A percentile compares a stretch with the other conserved stretches of the same genome.
These are phyloP conservation scores for Penicillium ucsense DNA, from an alignment of 495 filamentous ascomycete species.

Conservation along the genomic window DNA sequence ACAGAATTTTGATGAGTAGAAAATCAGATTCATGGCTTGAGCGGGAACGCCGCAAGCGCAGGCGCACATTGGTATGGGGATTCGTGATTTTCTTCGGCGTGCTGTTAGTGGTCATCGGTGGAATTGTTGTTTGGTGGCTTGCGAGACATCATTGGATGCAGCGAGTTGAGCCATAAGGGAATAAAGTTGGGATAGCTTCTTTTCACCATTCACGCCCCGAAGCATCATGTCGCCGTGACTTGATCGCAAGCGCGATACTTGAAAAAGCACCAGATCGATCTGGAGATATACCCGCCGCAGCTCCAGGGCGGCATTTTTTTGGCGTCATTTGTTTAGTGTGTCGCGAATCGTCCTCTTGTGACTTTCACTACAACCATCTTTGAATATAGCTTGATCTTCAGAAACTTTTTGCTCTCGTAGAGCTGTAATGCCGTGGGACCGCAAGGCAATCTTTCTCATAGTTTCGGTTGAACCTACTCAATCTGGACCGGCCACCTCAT, in stretches of 20 bases:
- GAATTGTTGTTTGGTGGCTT: conserved; percentile 31
- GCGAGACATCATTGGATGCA: conserved; percentile 31
- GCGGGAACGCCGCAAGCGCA: conserved; percentile 24
- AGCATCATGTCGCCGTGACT: no score
- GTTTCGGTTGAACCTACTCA: background rate
- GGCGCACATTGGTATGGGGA: conserved; percentile 24
- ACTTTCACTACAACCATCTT: no score
- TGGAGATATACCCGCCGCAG: conserved; percentile 20
- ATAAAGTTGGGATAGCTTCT: no score
- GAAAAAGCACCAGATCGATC: background rate
- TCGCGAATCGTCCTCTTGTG: background rate
- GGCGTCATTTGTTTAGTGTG: conserved; percentile 1
- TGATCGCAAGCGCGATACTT: no score
- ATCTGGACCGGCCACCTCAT: no score
- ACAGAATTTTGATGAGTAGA: background rate
- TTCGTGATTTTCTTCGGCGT: conserved; percentile 24
- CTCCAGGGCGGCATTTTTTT: conserved; percentile 13
- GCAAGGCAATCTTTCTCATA: no score
- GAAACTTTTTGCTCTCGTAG: no score
- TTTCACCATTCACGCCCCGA: no score
- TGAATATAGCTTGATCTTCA: background rate
- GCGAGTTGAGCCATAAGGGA: conserved; percentile 7
- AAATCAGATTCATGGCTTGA: conserved; percentile 25
- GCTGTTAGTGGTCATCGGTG: conserved; percentile 16
- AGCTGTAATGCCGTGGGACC: no score